Conservation (phyloP, 805 yeast genomes). For the Monosporozyma servazzii region DNA sequence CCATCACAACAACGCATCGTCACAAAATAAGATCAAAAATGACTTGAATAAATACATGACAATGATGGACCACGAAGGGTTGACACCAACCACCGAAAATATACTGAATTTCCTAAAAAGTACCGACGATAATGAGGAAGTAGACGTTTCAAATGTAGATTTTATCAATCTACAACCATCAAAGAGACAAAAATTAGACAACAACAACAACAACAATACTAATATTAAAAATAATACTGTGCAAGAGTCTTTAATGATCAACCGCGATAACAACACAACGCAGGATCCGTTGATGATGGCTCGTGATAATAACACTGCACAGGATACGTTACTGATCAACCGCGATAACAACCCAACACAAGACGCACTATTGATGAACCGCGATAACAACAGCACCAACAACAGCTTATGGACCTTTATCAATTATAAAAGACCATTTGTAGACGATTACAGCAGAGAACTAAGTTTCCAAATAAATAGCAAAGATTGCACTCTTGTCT, state of each 20-base stretch:
- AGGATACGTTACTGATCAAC: no score
- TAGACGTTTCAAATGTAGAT: not conserved
- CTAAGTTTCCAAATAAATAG: slow-evolving; percentile 36
- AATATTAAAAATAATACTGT: no score
- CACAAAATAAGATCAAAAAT: not conserved
- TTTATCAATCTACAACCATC: not conserved
- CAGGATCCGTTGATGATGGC: not conserved
- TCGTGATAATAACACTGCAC: not conserved
- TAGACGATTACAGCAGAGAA: slow-evolving; percentile 33
- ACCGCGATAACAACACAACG: no score
- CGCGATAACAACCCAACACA: no score
- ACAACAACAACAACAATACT: not conserved
- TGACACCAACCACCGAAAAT: slow-evolving; percentile 1
- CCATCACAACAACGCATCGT: not conserved
- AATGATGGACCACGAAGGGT: not conserved
- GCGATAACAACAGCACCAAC: no score
- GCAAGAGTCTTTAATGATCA: no score
- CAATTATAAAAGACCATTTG: slow-evolving; percentile 39
- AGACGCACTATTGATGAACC: no score
- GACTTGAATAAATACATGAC: not conserved
- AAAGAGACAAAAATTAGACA: not conserved
- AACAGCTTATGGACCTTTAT: slow-evolving; percentile 12
- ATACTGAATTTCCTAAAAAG: not conserved
- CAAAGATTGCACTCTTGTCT: slow-evolving; percentile 23
- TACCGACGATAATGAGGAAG: not conserved